Percentiles rank a stretch among this genome's conserved stretches.
Conservation (phyloP, 805 yeast genomes). For the Yarrowia alimentaria region DNA sequence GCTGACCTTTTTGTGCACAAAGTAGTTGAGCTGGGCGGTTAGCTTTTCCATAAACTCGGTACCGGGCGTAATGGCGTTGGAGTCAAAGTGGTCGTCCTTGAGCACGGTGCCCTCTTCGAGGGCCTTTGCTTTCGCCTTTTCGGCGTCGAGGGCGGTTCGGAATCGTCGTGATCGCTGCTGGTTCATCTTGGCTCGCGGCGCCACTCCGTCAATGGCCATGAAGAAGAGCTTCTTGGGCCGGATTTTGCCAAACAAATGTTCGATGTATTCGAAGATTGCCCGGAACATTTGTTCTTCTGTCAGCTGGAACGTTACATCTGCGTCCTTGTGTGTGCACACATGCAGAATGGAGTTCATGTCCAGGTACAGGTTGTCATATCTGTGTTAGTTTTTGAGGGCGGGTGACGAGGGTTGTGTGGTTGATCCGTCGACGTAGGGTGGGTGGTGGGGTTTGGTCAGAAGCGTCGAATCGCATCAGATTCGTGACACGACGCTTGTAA, state of each 20-base stretch:
- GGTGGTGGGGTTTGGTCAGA: too few relatives aligned
- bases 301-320: constrained; percentile 59
- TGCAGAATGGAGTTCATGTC: constrained; percentile 98
- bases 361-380: constrained; percentile 85
- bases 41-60: constrained; percentile 93
- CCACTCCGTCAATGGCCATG: constrained; percentile 99
- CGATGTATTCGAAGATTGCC: constrained; percentile 91
- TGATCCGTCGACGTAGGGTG: background rate
- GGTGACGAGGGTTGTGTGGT: background rate
- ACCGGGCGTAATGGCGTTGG: constrained; percentile 94
- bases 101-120: constrained; percentile 73
- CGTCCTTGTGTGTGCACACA: constrained; percentile 74
- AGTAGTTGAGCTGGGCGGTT: constrained; percentile 77
- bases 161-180: constrained; percentile 96
- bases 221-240: constrained; percentile 82
- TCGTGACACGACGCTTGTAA: too few relatives aligned
- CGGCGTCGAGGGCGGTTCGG: constrained; percentile 91
- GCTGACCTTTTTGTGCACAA: constrained; percentile 81
- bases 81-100: constrained; percentile 81
- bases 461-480: too few relatives aligned
- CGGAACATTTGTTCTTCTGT: constrained; percentile 90
- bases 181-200: constrained; percentile 98
- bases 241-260: constrained; percentile 83
- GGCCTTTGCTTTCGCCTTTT: constrained; percentile 71
- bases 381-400: constrained; percentile 28